Evolutionary conservation across 1,139 yeast genomes (phyloP).

Genomic region (Saccharomyces hybrid): DNA sequence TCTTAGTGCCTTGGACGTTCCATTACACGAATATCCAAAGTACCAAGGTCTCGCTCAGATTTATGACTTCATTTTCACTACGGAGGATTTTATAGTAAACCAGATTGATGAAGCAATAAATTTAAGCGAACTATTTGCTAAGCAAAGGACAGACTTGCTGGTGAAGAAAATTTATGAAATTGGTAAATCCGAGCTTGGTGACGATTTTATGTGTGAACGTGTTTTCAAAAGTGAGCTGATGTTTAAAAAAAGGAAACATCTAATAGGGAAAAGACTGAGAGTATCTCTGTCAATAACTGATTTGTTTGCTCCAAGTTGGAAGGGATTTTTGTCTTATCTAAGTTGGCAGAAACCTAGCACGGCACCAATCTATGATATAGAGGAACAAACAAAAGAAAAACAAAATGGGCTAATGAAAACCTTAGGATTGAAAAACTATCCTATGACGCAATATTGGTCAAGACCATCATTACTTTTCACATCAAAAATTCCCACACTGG

Average conservation of each 20-base stretch:
- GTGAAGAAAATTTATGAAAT: conserved; percentile 57
- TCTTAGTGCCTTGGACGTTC: conserved; percentile 48
- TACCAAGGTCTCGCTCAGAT: conserved; percentile 60
- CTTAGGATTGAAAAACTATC: conserved; percentile 21
- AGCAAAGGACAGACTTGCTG: conserved; percentile 46
- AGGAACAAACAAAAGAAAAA: neutral
- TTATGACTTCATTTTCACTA: conserved; percentile 61
- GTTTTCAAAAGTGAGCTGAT: conserved; percentile 70
- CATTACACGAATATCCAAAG: conserved; percentile 48
- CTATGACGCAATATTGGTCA: conserved; percentile 24
- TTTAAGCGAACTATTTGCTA: conserved; percentile 62
- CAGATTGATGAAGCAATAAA: conserved; percentile 57
- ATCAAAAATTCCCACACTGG: conserved; percentile 30
- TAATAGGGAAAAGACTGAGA: conserved; percentile 50
- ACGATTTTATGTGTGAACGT: conserved; percentile 54
- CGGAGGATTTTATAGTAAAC: conserved; percentile 62
- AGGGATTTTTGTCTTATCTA: conserved; percentile 39
- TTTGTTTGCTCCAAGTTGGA: conserved; percentile 68
- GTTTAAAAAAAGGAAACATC: conserved; percentile 73
- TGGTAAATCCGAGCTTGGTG: conserved; percentile 54
- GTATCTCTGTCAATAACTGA: conserved; percentile 58
- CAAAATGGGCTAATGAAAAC: neutral
- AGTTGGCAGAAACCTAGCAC: conserved; percentile 24
- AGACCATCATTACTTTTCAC: conserved; percentile 31
- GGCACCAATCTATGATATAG: conserved; percentile 3